These are phyloP conservation scores for Paxillus ammoniavirescens DNA, from an alignment of 768 basidiomycete genomes.

Conservation along the genomic window DNA sequence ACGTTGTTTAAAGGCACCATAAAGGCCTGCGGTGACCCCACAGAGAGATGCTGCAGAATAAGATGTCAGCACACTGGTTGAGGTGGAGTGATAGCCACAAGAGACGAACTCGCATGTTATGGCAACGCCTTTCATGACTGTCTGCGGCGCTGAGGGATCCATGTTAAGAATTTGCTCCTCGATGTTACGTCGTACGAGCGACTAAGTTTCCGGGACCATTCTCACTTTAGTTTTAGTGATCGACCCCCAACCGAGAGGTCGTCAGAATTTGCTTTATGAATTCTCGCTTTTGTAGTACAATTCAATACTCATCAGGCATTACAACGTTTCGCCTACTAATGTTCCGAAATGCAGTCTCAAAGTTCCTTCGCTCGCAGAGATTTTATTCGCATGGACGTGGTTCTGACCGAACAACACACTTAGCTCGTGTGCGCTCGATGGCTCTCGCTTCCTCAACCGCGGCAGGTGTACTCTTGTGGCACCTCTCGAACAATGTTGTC, in stretches of 20 bases:
- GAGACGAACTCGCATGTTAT: slow-evolving; percentile 80
- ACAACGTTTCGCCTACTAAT: slow-evolving; percentile 5
- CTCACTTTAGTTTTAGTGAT: not conserved
- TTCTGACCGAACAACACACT: not conserved
- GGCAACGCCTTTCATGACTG: slow-evolving; percentile 56
- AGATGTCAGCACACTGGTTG: slow-evolving; percentile 26
- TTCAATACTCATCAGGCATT: no score
- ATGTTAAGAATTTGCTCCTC: slow-evolving; percentile 5
- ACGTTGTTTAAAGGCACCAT: slow-evolving; percentile 47
- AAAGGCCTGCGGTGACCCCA: slow-evolving; percentile 42
- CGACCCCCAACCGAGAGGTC: slow-evolving; percentile 4
- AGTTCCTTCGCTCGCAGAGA: slow-evolving; percentile 1
- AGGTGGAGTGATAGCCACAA: slow-evolving; percentile 5
- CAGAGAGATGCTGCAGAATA: slow-evolving; percentile 52
- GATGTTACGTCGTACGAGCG: not conserved
- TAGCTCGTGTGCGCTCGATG: slow-evolving; percentile 10
- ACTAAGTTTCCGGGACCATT: not conserved
- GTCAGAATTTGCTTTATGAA: no score
- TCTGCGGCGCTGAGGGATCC: slow-evolving; percentile 35
- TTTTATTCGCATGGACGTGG: slow-evolving; percentile 6
- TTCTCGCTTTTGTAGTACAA: not conserved
- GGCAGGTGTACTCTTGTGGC: slow-evolving; percentile 38
- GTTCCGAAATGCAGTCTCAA: slow-evolving; percentile 10
- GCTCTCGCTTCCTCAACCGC: slow-evolving; percentile 25
- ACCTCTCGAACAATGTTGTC: slow-evolving; percentile 31